Evolutionary conservation across 495 filamentous ascomycete genomes (phyloP), one percentile per base, ranked within the genome.

Genomic region (Penicillium malachiteum): DNA sequence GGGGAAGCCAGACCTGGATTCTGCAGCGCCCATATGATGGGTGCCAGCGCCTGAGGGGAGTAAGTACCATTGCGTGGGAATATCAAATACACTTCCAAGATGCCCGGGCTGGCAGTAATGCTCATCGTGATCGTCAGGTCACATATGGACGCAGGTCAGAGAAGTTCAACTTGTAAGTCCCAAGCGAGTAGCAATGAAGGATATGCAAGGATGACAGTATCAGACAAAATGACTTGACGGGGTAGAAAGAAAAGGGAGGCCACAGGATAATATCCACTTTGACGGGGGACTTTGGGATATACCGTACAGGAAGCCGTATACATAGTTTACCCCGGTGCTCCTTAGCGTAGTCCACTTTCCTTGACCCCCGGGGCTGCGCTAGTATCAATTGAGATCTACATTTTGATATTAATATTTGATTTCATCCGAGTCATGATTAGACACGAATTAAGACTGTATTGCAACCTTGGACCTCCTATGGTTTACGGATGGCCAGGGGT

Each of bases 21-120:
- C 16, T 48, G 46, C 46, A 48, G 1, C 46, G 46, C 46, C 30
- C 30, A 48, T 14, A 48, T 30, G 31, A 48, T 48, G 46, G 46
- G 46, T 7, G 17, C 1, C 13, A 48, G 33, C 46, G 46, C 30
- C 31, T 37, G 46, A 17, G 46, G 46, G 5, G 31, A 16, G 30
- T 48, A 48, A 48, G 46, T 48, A 7, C 31, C 46, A 48, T 48
- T 50, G 48, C 48, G 48, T 35, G 48, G 48, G 48, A 40, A 50
- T n/a, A 50, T 7, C 34, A 50, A 40, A 33, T 50, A 34, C 48
- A 50, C 48, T 40, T 50, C 33, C 30, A 40, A 38, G 13, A 50
- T 40, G 11, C 48, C 48, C 17, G 35, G 48, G 35, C 7, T 50
- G 32, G 47, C 31, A 38, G 32, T 38, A 10, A 49, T 42, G 6